A percentile compares a stretch with the other conserved stretches of the same genome.
Evolutionary conservation across 495 filamentous ascomycete species (phyloP).

Genomic region (Penicillium steckii): DNA sequence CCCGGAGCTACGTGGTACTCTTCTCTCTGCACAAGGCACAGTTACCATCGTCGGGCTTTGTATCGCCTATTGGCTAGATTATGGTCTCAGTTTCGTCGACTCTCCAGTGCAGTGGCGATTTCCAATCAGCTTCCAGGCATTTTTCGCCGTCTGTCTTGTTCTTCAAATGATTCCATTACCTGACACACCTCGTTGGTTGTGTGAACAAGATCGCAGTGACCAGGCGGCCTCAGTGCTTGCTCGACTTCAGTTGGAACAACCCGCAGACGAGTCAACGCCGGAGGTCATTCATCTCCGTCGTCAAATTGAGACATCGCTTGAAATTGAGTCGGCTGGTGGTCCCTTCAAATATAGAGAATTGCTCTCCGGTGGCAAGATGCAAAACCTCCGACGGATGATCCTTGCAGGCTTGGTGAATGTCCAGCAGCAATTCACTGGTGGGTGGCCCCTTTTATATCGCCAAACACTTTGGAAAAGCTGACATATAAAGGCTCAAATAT

Average conservation of each 20-base stretch:
- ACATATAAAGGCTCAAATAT: conserved; percentile 47
- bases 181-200: conserved; percentile 58
- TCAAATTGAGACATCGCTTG: conserved; percentile 36
- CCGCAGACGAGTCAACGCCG: conserved; percentile 11
- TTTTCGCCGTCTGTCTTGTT: conserved; percentile 56
- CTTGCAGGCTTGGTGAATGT: conserved; percentile 35
- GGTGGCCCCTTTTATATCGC: background rate
- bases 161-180: conserved; percentile 61
- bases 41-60: conserved; percentile 43
- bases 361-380: conserved; percentile 32
- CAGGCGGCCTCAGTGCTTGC: conserved; percentile 55
- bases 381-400: conserved; percentile 40
- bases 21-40: conserved; percentile 51
- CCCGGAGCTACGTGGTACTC: conserved; percentile 59
- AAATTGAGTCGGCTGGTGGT: conserved; percentile 35
- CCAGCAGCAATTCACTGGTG: conserved; percentile 38
- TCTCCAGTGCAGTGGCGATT: conserved; percentile 54
- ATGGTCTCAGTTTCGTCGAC: conserved; percentile 50
- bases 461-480: background rate
- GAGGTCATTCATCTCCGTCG: conserved; percentile 21
- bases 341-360: conserved; percentile 41
- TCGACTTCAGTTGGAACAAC: conserved; percentile 20
- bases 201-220: conserved; percentile 48
- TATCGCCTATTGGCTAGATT: conserved; percentile 55
- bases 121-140: conserved; percentile 57